Evolutionary conservation across 352 stramenopile species (phyloP), one percentile per base, ranked within the genome.

Genomic region (Phytophthora idaei): DNA sequence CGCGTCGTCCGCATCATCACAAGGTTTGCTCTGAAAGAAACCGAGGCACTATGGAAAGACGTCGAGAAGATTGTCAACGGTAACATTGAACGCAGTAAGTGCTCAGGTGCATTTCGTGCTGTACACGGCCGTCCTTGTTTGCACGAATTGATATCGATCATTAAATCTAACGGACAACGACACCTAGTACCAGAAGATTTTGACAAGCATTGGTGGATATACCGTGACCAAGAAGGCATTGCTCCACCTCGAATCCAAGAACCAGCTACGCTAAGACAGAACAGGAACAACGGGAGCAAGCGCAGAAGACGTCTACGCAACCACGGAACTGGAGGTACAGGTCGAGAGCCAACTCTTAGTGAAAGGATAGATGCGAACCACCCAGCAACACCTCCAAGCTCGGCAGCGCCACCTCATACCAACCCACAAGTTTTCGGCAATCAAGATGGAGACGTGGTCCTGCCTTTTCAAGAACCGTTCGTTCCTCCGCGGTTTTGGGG

Each of bases 191-290:
- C 39, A 7, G 14, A 45, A 25, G 39, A 45, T 21, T 45, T 45
- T 7, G 39, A 45, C 14, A 45, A 45, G 14, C 39, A 45, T 25
- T 45, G 39, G 42, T 48, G 42, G 42, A 48, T 48, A 21, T 48
- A 48, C 17, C 15, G 15, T n/a, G n/a, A 48, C n/a, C 4, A 28
- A 12, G n/a, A n/a, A n/a, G n/a, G n/a, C 1, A 48, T n/a, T 10
- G 5, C 42, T 7, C 42, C 15, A 7, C n/a, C 10, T 21, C 11
- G 42, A 28, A 48, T 48, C 5, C 42, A 48, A 28, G 42, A 48
- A 2, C 42, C 42, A 21, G 42, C 42, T 48, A 48, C 42, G 5
- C 5, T 21, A 29, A n/a, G 15, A 21, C 28, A 48, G 14, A 5
- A 21, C 15, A 12, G 21, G n/a, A 48, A 28, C n/a, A n/a, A n/a